Percentiles rank a stretch among this genome's conserved stretches.
Evolutionary conservation across 2,329 filamentous ascomycete species (phyloP).

Genomic region (Alternaria sp.): DNA sequence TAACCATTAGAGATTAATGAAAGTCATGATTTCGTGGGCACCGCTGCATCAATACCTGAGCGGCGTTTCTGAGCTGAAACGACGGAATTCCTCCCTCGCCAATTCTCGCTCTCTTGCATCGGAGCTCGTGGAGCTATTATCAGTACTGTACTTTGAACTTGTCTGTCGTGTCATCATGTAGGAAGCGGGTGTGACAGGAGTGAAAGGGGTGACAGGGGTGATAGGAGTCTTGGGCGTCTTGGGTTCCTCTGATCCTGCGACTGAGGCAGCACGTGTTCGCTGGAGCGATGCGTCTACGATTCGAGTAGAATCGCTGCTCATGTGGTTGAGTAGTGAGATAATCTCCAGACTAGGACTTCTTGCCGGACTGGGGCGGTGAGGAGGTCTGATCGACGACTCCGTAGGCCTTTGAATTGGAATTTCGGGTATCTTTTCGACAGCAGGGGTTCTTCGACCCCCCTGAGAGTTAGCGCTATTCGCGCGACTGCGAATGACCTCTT

Average conservation of each 20-base stretch:
- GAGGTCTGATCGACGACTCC: constrained; percentile 1
- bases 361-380: constrained; percentile 3
- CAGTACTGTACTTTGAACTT: constrained; percentile 13
- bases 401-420: not conserved
- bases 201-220: not conserved
- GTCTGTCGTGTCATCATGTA: not conserved
- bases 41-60: constrained; percentile 1
- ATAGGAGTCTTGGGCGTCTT: not conserved
- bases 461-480: constrained; percentile 4
- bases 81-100: constrained; percentile 30
- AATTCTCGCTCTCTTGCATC: constrained; percentile 20
- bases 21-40: constrained; percentile 1
- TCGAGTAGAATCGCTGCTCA: constrained; percentile 17
- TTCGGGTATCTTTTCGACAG: constrained; percentile 1
- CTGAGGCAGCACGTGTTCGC: constrained; percentile 6
- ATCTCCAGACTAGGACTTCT: constrained; percentile 28
- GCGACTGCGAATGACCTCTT: constrained; percentile 2
- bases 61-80: constrained; percentile 32
- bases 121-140: constrained; percentile 17
- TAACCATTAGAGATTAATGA: not conserved
- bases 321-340: constrained; percentile 25
- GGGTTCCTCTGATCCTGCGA: not conserved
- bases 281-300: constrained; percentile 25
- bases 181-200: not conserved
- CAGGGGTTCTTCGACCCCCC: constrained; percentile 3